phyloP scores from a whole-genome alignment of 2,329 filamentous ascomycete species.

The Diplocarpon mali region DNA sequence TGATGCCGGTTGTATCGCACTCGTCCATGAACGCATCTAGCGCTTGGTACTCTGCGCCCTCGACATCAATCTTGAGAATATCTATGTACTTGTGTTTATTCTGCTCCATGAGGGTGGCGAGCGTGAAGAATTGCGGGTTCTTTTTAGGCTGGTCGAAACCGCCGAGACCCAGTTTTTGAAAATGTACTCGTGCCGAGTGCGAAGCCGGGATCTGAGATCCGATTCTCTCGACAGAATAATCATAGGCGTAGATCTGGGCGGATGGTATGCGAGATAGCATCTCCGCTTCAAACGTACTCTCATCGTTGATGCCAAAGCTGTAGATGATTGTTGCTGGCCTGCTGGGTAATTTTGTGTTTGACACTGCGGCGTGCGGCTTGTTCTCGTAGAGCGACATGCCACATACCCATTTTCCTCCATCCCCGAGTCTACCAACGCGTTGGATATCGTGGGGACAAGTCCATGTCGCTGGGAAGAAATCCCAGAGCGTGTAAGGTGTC shows the following conservation, averaged over 20 bases:
- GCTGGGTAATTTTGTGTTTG: constrained; percentile 7
- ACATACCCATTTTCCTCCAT: constrained; percentile 35
- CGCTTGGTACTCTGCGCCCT: constrained; percentile 28
- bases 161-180: constrained; percentile 28
- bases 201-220: constrained; percentile 16
- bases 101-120: constrained; percentile 30
- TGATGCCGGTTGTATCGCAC: constrained; percentile 5
- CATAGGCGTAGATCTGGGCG: constrained; percentile 31
- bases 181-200: constrained; percentile 23
- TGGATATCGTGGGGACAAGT: constrained; percentile 32
- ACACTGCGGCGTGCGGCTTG: constrained; percentile 6
- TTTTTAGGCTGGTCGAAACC: constrained; percentile 21
- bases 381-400: constrained; percentile 31
- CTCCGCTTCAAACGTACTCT: constrained; percentile 31
- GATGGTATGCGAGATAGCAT: constrained; percentile 30
- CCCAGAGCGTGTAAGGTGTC: constrained; percentile 31
- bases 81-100: constrained; percentile 32
- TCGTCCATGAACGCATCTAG: constrained; percentile 23
- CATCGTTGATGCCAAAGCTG: constrained; percentile 30
- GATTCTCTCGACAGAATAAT: constrained; percentile 29
- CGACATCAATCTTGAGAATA: constrained; percentile 33
- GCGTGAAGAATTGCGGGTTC: constrained; percentile 28
- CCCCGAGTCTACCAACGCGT: constrained; percentile 30
- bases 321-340: constrained; percentile 26
- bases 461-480: constrained; percentile 31